These are phyloP conservation scores for Perkinsus olseni DNA, from an alignment of 169 alveolate species.

Conservation along the genomic window DNA sequence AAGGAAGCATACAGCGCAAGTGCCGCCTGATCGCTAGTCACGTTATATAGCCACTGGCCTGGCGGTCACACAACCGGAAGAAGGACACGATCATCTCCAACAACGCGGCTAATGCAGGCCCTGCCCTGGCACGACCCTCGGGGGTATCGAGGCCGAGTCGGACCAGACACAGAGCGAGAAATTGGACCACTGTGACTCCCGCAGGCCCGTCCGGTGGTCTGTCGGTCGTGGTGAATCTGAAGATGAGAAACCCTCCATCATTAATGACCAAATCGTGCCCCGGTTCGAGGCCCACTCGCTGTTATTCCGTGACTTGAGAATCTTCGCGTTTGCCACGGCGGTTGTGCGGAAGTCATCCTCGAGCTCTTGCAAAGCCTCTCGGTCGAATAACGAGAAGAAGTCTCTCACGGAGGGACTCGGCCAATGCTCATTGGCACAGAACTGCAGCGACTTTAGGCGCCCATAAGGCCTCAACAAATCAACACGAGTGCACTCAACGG, in stretches of 20 bases:
- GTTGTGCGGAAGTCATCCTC: not conserved
- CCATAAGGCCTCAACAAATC: too few relatives aligned
- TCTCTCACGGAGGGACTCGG: not conserved
- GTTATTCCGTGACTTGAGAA: not conserved
- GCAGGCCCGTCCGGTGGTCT: not conserved
- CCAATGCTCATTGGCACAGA: not conserved
- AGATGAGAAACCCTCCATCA: not conserved
- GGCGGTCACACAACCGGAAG: not conserved
- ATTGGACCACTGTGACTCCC: not conserved
- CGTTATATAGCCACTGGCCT: not conserved
- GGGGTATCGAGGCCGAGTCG: not conserved
- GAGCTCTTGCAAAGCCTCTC: not conserved
- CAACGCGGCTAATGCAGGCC: not conserved
- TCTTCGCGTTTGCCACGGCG: not conserved
- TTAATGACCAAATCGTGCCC: not conserved
- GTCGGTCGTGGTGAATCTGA: not conserved
- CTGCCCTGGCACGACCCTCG: not conserved
- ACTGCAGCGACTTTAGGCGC: too few relatives aligned
- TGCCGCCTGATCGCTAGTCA: not conserved
- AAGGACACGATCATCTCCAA: not conserved
- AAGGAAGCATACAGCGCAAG: not conserved
- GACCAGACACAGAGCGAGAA: not conserved
- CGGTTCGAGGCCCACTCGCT: not conserved
- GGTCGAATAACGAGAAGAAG: not conserved
- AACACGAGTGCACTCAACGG: too few relatives aligned